A percentile compares a stretch with the other conserved stretches of the same genome.
Evolutionary conservation across 495 filamentous ascomycete species (phyloP).

Genomic region (Lasiosphaeriaceae sp.): DNA sequence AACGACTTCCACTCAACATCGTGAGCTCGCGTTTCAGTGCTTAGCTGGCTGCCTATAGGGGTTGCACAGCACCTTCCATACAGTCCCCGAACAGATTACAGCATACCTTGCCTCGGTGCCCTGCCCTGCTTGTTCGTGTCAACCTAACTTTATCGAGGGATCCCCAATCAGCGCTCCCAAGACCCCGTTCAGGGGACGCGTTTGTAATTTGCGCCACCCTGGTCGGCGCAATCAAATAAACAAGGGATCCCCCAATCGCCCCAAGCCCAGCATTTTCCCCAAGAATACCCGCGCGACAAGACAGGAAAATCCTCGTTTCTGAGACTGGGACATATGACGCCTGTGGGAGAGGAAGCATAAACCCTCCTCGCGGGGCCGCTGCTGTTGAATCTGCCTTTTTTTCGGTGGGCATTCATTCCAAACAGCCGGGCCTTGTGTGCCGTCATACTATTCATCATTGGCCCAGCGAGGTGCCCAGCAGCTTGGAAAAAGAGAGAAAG

Average conservation of each 20-base stretch:
- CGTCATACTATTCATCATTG: not conserved
- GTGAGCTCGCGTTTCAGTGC: too few species aligned
- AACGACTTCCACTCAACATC: too few species aligned
- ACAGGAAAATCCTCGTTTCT: constrained; percentile 20
- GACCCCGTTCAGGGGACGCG: constrained; percentile 30
- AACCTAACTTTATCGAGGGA: too few species aligned
- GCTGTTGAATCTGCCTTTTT: constrained; percentile 15
- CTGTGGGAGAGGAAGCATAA: constrained; percentile 25
- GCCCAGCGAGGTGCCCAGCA: not conserved
- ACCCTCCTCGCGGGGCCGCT: constrained; percentile 20
- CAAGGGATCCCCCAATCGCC: constrained; percentile 23
- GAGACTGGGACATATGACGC: constrained; percentile 22
- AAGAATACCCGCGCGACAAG: constrained; percentile 26
- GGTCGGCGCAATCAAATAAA: constrained; percentile 39
- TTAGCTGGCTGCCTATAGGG: too few species aligned
- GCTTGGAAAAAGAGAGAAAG: not conserved
- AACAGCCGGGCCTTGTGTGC: constrained; percentile 6
- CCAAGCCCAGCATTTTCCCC: constrained; percentile 17
- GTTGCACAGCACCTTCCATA: too few species aligned
- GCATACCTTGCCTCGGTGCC: too few species aligned
- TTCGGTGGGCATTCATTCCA: constrained; percentile 8
- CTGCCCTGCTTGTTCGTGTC: too few species aligned
- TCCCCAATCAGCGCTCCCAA: not conserved
- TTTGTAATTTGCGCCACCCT: constrained; percentile 36
- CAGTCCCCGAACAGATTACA: too few species aligned